Percentiles rank a stretch among this genome's conserved stretches.
Conservation (phyloP, 371 early-diverging fungal species). For the Phascolomyces articulosus region DNA sequence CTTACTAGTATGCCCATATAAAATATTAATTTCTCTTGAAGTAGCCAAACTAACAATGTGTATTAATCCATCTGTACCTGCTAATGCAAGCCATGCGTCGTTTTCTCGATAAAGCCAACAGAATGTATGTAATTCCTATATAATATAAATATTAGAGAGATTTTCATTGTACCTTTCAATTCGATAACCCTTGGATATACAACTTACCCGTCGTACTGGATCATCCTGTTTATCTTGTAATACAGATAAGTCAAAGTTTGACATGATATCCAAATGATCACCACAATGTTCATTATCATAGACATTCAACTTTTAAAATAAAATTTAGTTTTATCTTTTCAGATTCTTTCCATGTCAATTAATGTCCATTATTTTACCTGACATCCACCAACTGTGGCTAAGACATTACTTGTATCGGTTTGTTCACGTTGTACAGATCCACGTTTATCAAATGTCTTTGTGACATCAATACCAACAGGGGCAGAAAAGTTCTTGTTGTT, state of each 20-base stretch:
- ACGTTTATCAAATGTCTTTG: slow-evolving; percentile 68
- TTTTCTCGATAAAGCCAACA: slow-evolving; percentile 74
- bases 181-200: not conserved
- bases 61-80: slow-evolving; percentile 62
- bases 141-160: no score
- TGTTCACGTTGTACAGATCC: slow-evolving; percentile 68
- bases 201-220: slow-evolving; percentile 7
- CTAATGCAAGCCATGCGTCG: slow-evolving; percentile 73
- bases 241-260: slow-evolving; percentile 69
- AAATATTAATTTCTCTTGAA: slow-evolving; percentile 63
- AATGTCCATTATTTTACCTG: slow-evolving; percentile 58
- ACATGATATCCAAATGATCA: slow-evolving; percentile 91
- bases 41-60: slow-evolving; percentile 77
- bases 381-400: slow-evolving; percentile 73
- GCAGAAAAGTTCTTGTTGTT: slow-evolving; percentile 58
- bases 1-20: slow-evolving; percentile 72
- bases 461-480: slow-evolving; percentile 55
- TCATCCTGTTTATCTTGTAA: slow-evolving; percentile 36
- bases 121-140: slow-evolving; percentile 57
- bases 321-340: not conserved
- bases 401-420: slow-evolving; percentile 72
- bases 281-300: slow-evolving; percentile 94
- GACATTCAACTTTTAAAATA: slow-evolving; percentile 65
- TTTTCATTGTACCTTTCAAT: no score
- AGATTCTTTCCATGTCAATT: slow-evolving; percentile 34